These are phyloP conservation scores for Leccinellum luteum DNA, from an alignment of 768 basidiomycete genomes.

Conservation along the genomic window DNA sequence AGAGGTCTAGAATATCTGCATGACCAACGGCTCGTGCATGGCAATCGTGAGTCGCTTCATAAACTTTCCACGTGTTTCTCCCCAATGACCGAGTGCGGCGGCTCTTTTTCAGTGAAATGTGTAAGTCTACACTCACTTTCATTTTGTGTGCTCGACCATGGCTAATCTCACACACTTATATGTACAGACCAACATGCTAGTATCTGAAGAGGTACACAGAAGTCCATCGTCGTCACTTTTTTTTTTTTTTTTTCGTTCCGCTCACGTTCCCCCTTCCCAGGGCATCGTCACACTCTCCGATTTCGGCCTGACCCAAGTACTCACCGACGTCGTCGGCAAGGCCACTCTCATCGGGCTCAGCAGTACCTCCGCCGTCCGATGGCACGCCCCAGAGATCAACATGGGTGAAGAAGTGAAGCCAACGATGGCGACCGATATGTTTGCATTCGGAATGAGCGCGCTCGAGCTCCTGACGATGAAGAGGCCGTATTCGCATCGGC, in stretches of 20 bases:
- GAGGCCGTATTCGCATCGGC: conserved; percentile 49
- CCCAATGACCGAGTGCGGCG: background rate
- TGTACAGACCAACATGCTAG: conserved; percentile 54
- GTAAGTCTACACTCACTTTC: conserved; percentile 36
- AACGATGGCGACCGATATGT: conserved; percentile 50
- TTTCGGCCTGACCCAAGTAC: conserved; percentile 62
- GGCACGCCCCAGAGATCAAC: conserved; percentile 62
- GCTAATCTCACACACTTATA: conserved; percentile 1
- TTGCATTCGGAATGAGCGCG: conserved; percentile 59
- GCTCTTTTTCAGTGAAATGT: conserved; percentile 49
- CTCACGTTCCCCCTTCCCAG: conserved; percentile 27
- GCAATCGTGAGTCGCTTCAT: conserved; percentile 52
- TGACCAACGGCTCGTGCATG: conserved; percentile 49
- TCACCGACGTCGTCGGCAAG: conserved; percentile 55
- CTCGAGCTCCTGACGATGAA: conserved; percentile 55
- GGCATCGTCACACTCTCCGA: conserved; percentile 57
- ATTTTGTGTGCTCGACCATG: background rate
- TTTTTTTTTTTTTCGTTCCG: background rate
- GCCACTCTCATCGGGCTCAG: conserved; percentile 47
- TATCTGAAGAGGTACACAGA: conserved; percentile 42
- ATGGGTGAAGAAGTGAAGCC: conserved; percentile 40
- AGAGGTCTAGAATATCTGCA: conserved; percentile 60
- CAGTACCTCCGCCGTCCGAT: conserved; percentile 46
- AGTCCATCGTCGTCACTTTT: background rate
- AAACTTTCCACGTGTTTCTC: background rate